phyloP scores from a whole-genome alignment of 2,329 filamentous ascomycete species.

The Fusarium protoensiforme region DNA sequence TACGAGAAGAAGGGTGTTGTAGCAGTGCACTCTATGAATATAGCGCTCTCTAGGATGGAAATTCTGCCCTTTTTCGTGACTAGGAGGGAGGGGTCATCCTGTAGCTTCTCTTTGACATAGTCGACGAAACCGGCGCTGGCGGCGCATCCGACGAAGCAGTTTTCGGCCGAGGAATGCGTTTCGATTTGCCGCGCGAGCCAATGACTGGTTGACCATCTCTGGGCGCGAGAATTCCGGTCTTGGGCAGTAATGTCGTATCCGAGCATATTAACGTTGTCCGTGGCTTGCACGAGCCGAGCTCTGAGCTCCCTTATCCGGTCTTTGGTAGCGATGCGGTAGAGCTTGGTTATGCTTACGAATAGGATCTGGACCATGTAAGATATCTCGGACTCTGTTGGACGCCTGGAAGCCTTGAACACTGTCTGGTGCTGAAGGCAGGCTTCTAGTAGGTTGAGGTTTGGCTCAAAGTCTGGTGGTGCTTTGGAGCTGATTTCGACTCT shows the following conservation, averaged over 20 bases:
- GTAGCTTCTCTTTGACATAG: not conserved
- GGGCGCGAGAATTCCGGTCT: too few species aligned
- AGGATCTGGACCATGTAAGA: not conserved
- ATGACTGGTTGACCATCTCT: not conserved
- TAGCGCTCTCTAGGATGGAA: not conserved
- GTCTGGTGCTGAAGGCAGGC: not conserved
- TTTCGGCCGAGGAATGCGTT: not conserved
- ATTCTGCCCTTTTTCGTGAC: not conserved
- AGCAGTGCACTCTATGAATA: not conserved
- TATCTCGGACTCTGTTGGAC: not conserved
- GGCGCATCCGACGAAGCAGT: not conserved
- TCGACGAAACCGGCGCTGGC: not conserved
- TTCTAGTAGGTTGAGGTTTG: not conserved
- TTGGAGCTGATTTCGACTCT: not conserved
- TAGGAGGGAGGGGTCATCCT: not conserved
- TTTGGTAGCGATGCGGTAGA: not conserved
- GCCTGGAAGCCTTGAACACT: not conserved
- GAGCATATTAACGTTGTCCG: not conserved
- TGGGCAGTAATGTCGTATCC: not conserved
- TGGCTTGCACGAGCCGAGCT: not conserved
- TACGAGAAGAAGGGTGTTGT: too few species aligned
- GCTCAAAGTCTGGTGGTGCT: not conserved
- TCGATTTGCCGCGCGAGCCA: not conserved
- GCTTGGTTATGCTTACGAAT: rapidly evolving
- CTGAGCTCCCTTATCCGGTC: not conserved